Percentiles rank a stretch among this genome's conserved stretches.
These are phyloP conservation scores for Umbilicus rupestris DNA, from an alignment of 164 flowering plant genomes.

Conservation along the genomic window DNA sequence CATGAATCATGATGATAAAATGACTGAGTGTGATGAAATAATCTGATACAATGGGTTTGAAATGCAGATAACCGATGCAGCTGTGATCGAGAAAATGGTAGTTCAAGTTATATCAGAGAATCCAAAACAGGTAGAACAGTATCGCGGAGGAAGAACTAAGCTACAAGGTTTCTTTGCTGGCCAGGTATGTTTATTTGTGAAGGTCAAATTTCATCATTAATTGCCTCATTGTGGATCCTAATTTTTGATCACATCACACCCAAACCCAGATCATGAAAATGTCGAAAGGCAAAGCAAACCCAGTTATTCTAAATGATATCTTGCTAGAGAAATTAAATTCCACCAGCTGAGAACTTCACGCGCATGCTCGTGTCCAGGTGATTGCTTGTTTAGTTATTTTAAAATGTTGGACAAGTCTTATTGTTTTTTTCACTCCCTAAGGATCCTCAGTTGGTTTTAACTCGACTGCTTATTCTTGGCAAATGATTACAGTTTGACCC, in stretches of 20 bases:
- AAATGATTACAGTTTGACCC: neutral
- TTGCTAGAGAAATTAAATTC: slow-evolving; percentile 67
- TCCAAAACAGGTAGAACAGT: slow-evolving; percentile 84
- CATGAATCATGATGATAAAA: neutral
- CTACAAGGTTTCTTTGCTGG: slow-evolving; percentile 90
- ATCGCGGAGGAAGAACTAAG: slow-evolving; percentile 86
- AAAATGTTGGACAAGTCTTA: neutral
- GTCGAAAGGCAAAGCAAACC: slow-evolving; percentile 93
- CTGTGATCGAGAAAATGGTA: slow-evolving; percentile 67
- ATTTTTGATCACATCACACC: slow-evolving; percentile 3
- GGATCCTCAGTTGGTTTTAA: neutral
- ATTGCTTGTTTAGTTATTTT: neutral
- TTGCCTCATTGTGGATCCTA: neutral
- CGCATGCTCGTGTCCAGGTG: neutral
- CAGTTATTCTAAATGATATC: slow-evolving; percentile 72
- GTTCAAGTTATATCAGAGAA: slow-evolving; percentile 65
- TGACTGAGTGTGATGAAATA: neutral
- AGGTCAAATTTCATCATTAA: neutral
- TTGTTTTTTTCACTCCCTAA: neutral
- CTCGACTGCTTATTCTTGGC: neutral
- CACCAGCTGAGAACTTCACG: slow-evolving; percentile 26
- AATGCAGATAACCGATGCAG: slow-evolving; percentile 68
- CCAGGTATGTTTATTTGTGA: slow-evolving; percentile 41
- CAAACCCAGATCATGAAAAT: slow-evolving; percentile 69
- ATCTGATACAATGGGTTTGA: neutral